Percentiles rank a stretch among this genome's conserved stretches.
Evolutionary conservation across 768 basidiomycete species (phyloP).

Genomic region (Solioccasus polychromus): DNA sequence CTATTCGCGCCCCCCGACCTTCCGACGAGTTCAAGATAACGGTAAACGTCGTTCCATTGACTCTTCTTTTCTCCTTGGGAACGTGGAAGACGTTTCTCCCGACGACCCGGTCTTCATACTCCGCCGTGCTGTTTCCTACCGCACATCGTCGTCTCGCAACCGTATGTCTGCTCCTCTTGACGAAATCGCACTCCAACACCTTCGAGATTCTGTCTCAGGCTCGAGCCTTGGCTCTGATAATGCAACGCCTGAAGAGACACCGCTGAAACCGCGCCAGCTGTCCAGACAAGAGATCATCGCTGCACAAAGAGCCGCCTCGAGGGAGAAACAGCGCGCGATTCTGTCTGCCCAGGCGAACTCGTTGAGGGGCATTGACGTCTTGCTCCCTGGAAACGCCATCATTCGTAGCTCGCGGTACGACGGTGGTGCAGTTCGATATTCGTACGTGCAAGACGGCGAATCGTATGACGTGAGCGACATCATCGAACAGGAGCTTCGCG

Average conservation of each 20-base stretch:
- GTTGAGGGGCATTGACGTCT: constrained; percentile 83
- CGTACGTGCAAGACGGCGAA: constrained; percentile 91
- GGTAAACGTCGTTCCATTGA: constrained; percentile 88
- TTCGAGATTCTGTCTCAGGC: constrained; percentile 58
- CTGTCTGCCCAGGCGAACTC: constrained; percentile 84
- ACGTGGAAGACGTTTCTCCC: constrained; percentile 66
- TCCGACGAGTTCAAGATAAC: constrained; percentile 53
- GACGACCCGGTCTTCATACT: constrained; percentile 91
- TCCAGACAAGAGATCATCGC: constrained; percentile 91
- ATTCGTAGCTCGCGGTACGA: constrained; percentile 82
- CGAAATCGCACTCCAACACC: constrained; percentile 73
- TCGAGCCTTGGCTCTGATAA: constrained; percentile 58
- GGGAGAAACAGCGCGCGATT: constrained; percentile 83
- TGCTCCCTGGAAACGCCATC: constrained; percentile 80
- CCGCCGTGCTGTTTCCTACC: constrained; percentile 75
- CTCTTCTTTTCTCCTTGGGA: constrained; percentile 67
- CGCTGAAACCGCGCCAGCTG: constrained; percentile 35
- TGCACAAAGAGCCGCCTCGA: constrained; percentile 81
- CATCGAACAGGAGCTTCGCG: constrained; percentile 85
- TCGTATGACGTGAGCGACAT: constrained; percentile 93
- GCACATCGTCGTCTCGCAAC: constrained; percentile 65
- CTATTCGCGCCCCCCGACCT: constrained; percentile 69
- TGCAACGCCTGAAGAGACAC: constrained; percentile 29
- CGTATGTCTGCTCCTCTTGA: constrained; percentile 77
- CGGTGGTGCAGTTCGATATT: constrained; percentile 80